A percentile compares a stretch with the other conserved stretches of the same genome.
Evolutionary conservation across 177 flowering plant genomes (phyloP).

Genomic region (Vitis hybrid): DNA sequence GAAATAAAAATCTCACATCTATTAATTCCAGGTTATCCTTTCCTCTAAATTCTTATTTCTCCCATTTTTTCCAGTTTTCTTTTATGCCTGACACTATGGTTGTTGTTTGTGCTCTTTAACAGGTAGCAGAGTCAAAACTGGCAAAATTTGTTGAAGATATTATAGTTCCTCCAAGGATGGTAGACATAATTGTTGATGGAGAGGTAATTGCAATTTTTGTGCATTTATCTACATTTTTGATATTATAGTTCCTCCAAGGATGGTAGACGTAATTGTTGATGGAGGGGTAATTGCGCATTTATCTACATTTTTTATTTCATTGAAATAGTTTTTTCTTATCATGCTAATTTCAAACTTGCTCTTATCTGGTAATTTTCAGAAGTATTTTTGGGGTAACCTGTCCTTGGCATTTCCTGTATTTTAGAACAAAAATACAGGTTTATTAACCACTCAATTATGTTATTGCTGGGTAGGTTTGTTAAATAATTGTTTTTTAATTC

Average conservation of each 20-base stretch:
- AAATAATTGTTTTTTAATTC: too few species aligned
- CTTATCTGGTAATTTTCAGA: not conserved
- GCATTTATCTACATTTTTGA: conserved; percentile 24
- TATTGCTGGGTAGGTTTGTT: not conserved
- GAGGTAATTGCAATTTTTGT: conserved; percentile 54
- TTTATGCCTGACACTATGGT: too few species aligned
- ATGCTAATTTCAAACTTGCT: not conserved
- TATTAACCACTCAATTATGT: not conserved
- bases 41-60: not conserved
- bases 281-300: conserved; percentile 68
- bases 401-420: not conserved
- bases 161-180: conserved; percentile 93
- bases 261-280: conserved; percentile 93
- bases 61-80: not conserved
- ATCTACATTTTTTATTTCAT: not conserved
- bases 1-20: not conserved
- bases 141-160: conserved; percentile 96
- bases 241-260: conserved; percentile 91
- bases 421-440: not conserved
- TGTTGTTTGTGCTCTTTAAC: conserved; percentile 10
- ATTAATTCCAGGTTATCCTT: not conserved
- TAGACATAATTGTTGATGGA: conserved; percentile 92
- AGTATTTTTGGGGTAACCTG: not conserved
- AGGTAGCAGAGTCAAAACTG: conserved; percentile 91
- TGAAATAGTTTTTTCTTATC: not conserved